Percentiles rank a stretch among this genome's conserved stretches.
Evolutionary conservation across 768 basidiomycete species (phyloP).

Genomic region (Hortiboletus campestris): DNA sequence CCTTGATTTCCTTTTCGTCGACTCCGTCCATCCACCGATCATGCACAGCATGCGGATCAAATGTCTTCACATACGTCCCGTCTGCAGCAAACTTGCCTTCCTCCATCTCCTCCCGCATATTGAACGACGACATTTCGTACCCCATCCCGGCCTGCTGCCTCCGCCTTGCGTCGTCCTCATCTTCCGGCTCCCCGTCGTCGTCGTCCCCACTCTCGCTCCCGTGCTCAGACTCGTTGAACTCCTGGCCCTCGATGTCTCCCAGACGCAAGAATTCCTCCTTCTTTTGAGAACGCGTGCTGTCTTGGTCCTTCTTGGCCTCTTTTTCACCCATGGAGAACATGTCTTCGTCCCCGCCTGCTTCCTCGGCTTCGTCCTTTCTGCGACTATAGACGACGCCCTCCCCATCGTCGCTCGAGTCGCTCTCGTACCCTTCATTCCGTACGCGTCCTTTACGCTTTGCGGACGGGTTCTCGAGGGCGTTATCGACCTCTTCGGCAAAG

Average conservation of each 20-base stretch:
- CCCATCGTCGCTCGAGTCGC: constrained; percentile 91
- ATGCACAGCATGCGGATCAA: constrained; percentile 88
- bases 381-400: constrained; percentile 91
- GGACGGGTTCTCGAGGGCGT: constrained; percentile 64
- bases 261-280: constrained; percentile 77
- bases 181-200: constrained; percentile 38
- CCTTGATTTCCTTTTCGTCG: constrained; percentile 81
- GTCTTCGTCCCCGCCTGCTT: constrained; percentile 67
- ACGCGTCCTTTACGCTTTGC: constrained; percentile 68
- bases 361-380: constrained; percentile 49
- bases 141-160: constrained; percentile 88
- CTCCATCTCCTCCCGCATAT: constrained; percentile 99
- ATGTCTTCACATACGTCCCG: constrained; percentile 80
- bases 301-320: constrained; percentile 47
- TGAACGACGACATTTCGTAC: constrained; percentile 90
- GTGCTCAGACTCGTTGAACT: constrained; percentile 50
- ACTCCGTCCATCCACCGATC: constrained; percentile 96
- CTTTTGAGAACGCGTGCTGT: constrained; percentile 48
- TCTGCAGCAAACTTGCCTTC: constrained; percentile 97
- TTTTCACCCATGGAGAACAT: constrained; percentile 75
- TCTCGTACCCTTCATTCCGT: constrained; percentile 87
- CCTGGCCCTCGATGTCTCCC: constrained; percentile 97
- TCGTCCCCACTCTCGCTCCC: constrained; percentile 44
- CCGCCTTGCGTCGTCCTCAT: constrained; percentile 79
- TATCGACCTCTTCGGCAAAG: constrained; percentile 79